Conservation (phyloP, 352 stramenopile genomes). For the Phytopythium boreale region DNA sequence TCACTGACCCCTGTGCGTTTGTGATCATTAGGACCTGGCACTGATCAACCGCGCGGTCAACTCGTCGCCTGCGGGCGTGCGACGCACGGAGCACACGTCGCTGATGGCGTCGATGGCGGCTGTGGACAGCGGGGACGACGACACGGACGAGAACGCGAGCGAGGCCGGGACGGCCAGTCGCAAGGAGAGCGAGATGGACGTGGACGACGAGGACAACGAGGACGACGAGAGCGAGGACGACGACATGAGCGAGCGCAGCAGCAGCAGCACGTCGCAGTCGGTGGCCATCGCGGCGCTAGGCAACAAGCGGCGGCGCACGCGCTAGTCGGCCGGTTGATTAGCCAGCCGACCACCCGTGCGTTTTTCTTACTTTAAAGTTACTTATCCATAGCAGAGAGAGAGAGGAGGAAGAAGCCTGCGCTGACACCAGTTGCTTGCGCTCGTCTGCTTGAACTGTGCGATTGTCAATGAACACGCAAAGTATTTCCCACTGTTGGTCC, state of each 20-base stretch:
- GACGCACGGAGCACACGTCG: slow-evolving; percentile 9
- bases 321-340: neutral
- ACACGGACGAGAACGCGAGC: slow-evolving; percentile 9
- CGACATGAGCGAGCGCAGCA: slow-evolving; percentile 20
- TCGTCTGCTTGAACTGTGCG: neutral
- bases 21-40: slow-evolving; percentile 48
- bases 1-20: neutral
- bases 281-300: slow-evolving; percentile 12
- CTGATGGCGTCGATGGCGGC: slow-evolving; percentile 15
- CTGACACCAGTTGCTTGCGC: too few species aligned
- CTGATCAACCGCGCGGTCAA: slow-evolving; percentile 82
- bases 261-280: slow-evolving; percentile 20
- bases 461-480: neutral
- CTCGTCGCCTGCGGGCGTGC: slow-evolving; percentile 16
- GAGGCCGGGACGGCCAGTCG: neutral
- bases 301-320: slow-evolving; percentile 14
- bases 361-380: neutral
- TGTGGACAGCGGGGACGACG: slow-evolving; percentile 30
- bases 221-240: slow-evolving; percentile 7
- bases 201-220: neutral
- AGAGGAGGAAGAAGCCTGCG: too few species aligned
- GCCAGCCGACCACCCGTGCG: neutral
- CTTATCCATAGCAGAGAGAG: neutral
- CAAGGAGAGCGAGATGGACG: slow-evolving; percentile 2
- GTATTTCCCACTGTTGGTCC: neutral